A percentile compares a stretch with the other conserved stretches of the same genome.
phyloP scores from a whole-genome alignment of 257 asterid genomes.

The Solanum corneliomulleri region DNA sequence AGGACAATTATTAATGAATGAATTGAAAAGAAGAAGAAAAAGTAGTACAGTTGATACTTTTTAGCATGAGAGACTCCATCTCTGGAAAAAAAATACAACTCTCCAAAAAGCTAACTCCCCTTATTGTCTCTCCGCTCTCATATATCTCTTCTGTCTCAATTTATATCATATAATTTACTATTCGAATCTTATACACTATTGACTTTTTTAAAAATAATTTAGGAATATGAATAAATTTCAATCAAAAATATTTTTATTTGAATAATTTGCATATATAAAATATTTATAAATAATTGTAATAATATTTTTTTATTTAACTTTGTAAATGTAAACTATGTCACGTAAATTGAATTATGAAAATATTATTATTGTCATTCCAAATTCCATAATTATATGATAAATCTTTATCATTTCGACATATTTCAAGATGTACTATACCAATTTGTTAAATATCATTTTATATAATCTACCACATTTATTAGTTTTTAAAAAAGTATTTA shows the following conservation, averaged over 20 bases:
- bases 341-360: not conserved
- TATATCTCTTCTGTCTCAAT: accelerated
- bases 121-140: not conserved
- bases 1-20: not conserved
- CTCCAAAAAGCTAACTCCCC: constrained; percentile 13
- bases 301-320: no score
- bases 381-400: not conserved
- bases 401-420: not conserved
- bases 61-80: constrained; percentile 54
- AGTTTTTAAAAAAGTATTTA: no score
- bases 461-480: not conserved
- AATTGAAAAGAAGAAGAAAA: not conserved
- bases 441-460: not conserved
- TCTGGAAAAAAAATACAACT: constrained; percentile 30
- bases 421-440: not conserved
- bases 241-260: no score
- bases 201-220: no score
- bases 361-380: not conserved
- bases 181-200: no score
- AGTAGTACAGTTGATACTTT: constrained; percentile 25
- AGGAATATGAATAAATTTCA: no score
- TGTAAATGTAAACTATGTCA: no score
- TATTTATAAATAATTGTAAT: no score
- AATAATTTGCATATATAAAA: no score
- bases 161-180: no score